A percentile compares a stretch with the other conserved stretches of the same genome.
Conservation (phyloP, 2,329 filamentous ascomycete species). For the Nigrospora osmanthi region DNA sequence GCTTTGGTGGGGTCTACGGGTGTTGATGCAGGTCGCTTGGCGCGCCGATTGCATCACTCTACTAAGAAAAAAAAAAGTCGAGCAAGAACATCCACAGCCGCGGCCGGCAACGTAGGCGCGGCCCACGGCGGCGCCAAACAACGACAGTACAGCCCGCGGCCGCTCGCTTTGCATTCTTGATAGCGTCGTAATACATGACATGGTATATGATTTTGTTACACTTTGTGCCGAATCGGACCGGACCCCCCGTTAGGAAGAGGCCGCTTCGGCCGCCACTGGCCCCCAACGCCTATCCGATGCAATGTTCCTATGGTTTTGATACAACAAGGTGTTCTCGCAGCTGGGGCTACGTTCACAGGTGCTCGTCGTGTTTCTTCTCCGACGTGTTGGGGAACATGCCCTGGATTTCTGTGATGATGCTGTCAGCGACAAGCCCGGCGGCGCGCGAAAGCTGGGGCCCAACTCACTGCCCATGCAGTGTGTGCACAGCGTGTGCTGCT, state of each 20-base stretch:
- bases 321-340: not conserved
- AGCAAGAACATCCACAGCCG: too few relatives aligned
- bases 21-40: not conserved
- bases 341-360: not conserved
- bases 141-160: not conserved
- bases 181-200: not conserved
- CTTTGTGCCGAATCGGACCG: not conserved
- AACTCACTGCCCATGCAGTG: constrained; percentile 75
- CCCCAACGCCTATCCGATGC: constrained; percentile 13
- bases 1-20: constrained; percentile 17
- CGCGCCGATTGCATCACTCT: constrained; percentile 3
- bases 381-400: constrained; percentile 32
- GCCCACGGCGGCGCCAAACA: not conserved
- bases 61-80: not conserved
- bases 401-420: constrained; percentile 32
- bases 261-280: not conserved
- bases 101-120: too few relatives aligned
- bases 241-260: not conserved
- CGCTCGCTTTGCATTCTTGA: too few relatives aligned
- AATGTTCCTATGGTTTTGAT: constrained; percentile 3
- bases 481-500: constrained; percentile 81
- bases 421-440: not conserved
- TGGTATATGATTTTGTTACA: constrained; percentile 3
- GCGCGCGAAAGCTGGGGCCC: not conserved
- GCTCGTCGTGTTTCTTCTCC: constrained; percentile 2